A percentile compares a stretch with the other conserved stretches of the same genome.
Evolutionary conservation across 2,329 filamentous ascomycete species (phyloP).

Genomic region (Aspergillus terreus): DNA sequence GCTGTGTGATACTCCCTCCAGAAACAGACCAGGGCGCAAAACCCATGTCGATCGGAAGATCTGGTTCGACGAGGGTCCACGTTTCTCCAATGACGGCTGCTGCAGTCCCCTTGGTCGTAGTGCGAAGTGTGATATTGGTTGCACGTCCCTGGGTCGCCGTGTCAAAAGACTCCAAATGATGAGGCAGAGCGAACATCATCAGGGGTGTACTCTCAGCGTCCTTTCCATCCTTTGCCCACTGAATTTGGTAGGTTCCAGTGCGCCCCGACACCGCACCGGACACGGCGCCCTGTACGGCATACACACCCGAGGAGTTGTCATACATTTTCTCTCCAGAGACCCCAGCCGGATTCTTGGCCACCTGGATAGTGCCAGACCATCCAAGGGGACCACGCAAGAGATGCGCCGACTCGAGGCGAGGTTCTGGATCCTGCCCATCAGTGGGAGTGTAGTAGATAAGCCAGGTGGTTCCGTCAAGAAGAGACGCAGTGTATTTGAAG

Average conservation of each 20-base stretch:
- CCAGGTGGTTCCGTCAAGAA: constrained; percentile 74
- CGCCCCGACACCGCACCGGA: constrained; percentile 56
- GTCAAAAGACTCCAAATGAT: constrained; percentile 77
- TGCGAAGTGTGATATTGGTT: constrained; percentile 62
- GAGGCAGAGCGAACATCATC: constrained; percentile 83
- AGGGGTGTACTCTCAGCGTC: constrained; percentile 53
- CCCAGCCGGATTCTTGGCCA: constrained; percentile 68
- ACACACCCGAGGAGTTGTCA: constrained; percentile 73
- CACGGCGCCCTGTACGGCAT: constrained; percentile 62
- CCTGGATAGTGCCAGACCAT: constrained; percentile 77
- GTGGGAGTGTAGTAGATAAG: constrained; percentile 69
- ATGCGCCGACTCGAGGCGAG: constrained; percentile 64
- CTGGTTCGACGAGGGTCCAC: constrained; percentile 73
- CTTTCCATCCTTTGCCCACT: constrained; percentile 68
- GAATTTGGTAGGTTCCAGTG: constrained; percentile 68
- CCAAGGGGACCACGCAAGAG: constrained; percentile 61
- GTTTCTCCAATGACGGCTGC: constrained; percentile 66
- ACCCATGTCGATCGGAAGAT: constrained; percentile 69
- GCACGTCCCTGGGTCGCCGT: constrained; percentile 47
- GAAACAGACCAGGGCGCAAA: constrained; percentile 73
- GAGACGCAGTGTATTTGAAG: constrained; percentile 69
- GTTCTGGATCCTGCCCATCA: constrained; percentile 59
- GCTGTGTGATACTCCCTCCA: constrained; percentile 31
- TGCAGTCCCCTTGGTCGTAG: constrained; percentile 79
- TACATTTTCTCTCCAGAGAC: constrained; percentile 63